These are phyloP conservation scores for Arachis stenosperma DNA, from an alignment of 306 rosid species.

Conservation along the genomic window DNA sequence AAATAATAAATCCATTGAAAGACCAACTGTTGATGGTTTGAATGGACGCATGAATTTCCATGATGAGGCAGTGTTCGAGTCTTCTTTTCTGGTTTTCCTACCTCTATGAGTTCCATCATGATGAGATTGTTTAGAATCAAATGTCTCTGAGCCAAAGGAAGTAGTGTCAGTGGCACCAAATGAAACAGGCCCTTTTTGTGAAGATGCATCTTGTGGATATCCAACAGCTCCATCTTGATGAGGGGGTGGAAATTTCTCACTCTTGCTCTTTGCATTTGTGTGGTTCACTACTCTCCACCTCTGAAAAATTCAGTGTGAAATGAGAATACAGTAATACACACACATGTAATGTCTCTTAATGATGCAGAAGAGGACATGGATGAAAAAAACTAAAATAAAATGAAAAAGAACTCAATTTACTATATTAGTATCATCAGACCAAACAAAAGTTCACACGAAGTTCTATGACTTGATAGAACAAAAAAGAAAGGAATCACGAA, in stretches of 20 bases:
- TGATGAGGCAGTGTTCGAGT: slow-evolving; percentile 62
- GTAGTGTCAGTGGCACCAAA: slow-evolving; percentile 60
- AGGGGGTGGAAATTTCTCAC: slow-evolving; percentile 99
- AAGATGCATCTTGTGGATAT: slow-evolving; percentile 58
- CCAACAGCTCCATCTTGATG: slow-evolving; percentile 99
- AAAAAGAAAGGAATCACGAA: slow-evolving; percentile 23
- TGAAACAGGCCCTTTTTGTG: slow-evolving; percentile 71
- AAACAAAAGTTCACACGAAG: slow-evolving; percentile 36
- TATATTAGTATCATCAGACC: slow-evolving; percentile 18
- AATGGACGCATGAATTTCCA: slow-evolving; percentile 75
- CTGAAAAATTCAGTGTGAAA: slow-evolving; percentile 64
- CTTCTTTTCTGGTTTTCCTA: slow-evolving; percentile 64
- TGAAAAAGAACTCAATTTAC: slow-evolving; percentile 27
- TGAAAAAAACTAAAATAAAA: not conserved
- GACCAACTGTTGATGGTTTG: slow-evolving; percentile 82
- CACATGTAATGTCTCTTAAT: slow-evolving; percentile 40
- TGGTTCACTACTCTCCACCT: slow-evolving; percentile 89
- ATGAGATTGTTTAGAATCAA: slow-evolving; percentile 63
- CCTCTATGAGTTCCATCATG: slow-evolving; percentile 53
- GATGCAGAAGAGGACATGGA: slow-evolving; percentile 29
- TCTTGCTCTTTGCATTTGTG: slow-evolving; percentile 91
- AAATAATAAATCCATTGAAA: slow-evolving; percentile 71
- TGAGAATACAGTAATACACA: not conserved
- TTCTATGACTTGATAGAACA: slow-evolving; percentile 36
- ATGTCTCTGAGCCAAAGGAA: slow-evolving; percentile 69